Conservation (phyloP, 2,329 filamentous ascomycete genomes). For the Chlorencoelia australis region DNA sequence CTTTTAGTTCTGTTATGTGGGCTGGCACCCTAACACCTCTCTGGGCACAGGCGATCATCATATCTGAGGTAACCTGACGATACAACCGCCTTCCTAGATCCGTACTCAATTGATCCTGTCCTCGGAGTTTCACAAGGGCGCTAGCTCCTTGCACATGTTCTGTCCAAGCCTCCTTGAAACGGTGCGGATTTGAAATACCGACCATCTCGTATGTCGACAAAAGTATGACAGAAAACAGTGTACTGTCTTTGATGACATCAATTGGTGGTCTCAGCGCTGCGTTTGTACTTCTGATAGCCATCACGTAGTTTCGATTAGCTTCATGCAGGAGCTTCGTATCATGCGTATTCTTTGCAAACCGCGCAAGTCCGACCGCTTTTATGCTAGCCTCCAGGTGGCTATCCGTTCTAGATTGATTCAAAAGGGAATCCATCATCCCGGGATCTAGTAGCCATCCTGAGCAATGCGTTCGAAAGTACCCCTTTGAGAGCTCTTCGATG, state of each 20-base stretch:
- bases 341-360: slow-evolving; percentile 2
- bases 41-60: slow-evolving; percentile 42
- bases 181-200: not conserved
- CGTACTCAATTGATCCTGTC: not conserved
- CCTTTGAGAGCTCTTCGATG: slow-evolving; percentile 6
- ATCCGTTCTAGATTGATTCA: slow-evolving; percentile 2
- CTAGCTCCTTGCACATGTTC: not conserved
- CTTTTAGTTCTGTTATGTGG: slow-evolving; percentile 36
- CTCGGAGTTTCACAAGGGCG: not conserved
- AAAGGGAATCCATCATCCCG: no score
- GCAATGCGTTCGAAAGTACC: slow-evolving; percentile 5
- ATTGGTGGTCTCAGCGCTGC: not conserved
- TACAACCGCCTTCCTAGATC: slow-evolving; percentile 39
- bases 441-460: no score
- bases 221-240: not conserved
- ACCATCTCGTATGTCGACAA: not conserved
- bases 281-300: not conserved
- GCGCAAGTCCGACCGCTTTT: slow-evolving; percentile 7
- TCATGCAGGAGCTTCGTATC: slow-evolving; percentile 1
- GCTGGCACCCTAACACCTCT: slow-evolving; percentile 38
- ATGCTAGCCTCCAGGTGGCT: slow-evolving; percentile 3
- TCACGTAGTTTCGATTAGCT: slow-evolving; percentile 2
- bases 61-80: slow-evolving; percentile 40
- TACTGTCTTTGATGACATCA: not conserved
- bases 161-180: not conserved